These are phyloP conservation scores for Closterium sp. DNA, from an alignment of 139 green algal species.

Conservation along the genomic window DNA sequence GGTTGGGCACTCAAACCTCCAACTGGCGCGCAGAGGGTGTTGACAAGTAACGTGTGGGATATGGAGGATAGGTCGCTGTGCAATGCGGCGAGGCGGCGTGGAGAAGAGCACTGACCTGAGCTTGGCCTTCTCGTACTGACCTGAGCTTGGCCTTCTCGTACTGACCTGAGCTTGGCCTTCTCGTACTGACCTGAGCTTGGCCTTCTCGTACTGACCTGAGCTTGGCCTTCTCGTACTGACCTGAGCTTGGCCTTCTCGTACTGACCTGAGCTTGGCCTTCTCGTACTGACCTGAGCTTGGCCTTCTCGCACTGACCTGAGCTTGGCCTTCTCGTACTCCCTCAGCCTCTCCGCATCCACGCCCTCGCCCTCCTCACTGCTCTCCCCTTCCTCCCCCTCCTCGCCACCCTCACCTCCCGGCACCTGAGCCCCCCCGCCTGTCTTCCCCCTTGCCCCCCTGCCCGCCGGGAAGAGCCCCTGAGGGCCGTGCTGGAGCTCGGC, in stretches of 20 bases:
- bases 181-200: not conserved
- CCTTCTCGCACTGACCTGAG: slow-evolving; percentile 61
- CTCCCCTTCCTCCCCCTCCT: slow-evolving; percentile 34
- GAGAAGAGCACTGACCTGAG: not conserved
- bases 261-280: not conserved
- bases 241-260: not conserved
- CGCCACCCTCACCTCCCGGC: slow-evolving; percentile 23
- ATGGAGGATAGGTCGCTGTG: too few species aligned
- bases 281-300: not conserved
- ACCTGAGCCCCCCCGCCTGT: slow-evolving; percentile 12
- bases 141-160: slow-evolving; percentile 74
- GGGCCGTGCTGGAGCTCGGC: slow-evolving; percentile 77
- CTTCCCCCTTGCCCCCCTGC: not conserved
- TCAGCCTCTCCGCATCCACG: slow-evolving; percentile 59
- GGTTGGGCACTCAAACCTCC: not conserved
- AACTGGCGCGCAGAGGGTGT: not conserved
- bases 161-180: not conserved
- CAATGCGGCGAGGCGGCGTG: not conserved
- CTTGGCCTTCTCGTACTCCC: slow-evolving; percentile 78
- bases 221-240: slow-evolving; percentile 75
- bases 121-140: not conserved
- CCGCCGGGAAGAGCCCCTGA: slow-evolving; percentile 45
- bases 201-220: not conserved
- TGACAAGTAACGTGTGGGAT: not conserved
- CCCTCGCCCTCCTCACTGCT: slow-evolving; percentile 5